Evolutionary conservation across 306 rosid genomes (phyloP).

Genomic region (Cicer bijugum): DNA sequence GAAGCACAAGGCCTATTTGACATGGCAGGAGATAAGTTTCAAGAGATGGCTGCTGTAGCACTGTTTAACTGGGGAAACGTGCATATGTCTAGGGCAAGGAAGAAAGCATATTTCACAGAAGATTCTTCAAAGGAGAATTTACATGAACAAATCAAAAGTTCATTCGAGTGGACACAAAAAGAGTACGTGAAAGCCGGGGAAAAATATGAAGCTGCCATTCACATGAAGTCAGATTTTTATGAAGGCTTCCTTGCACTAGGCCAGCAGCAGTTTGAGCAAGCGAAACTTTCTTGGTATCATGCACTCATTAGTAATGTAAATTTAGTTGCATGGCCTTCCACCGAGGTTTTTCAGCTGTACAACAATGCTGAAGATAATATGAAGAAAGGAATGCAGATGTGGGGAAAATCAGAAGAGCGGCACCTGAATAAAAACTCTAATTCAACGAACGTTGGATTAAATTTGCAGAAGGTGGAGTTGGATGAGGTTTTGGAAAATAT

Average conservation of each 20-base stretch:
- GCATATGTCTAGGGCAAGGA: slow-evolving; percentile 80
- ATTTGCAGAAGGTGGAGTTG: slow-evolving; percentile 58
- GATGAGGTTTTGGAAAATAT: slow-evolving; percentile 51
- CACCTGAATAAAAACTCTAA: background rate
- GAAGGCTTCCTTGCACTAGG: slow-evolving; percentile 87
- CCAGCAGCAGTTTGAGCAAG: slow-evolving; percentile 78
- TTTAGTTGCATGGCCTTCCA: slow-evolving; percentile 58
- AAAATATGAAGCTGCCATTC: slow-evolving; percentile 75
- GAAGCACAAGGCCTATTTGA: slow-evolving; percentile 84
- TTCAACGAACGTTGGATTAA: slow-evolving; percentile 38
- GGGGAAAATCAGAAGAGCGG: slow-evolving; percentile 67
- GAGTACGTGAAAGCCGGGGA: slow-evolving; percentile 73
- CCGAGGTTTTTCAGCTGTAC: slow-evolving; percentile 70
- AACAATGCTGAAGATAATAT: slow-evolving; percentile 79
- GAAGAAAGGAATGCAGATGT: slow-evolving; percentile 80
- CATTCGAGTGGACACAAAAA: slow-evolving; percentile 71
- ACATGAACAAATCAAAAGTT: slow-evolving; percentile 54
- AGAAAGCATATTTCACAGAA: slow-evolving; percentile 63
- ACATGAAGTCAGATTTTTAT: slow-evolving; percentile 73
- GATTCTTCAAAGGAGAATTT: slow-evolving; percentile 60
- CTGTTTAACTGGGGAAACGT: slow-evolving; percentile 97
- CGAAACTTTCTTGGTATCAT: slow-evolving; percentile 82
- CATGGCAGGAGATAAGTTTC: slow-evolving; percentile 78
- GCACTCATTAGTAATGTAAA: slow-evolving; percentile 64
- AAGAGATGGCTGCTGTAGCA: slow-evolving; percentile 93